phyloP scores from a whole-genome alignment of 176 grass and related monocot genomes.

The Oryza coarctata region DNA sequence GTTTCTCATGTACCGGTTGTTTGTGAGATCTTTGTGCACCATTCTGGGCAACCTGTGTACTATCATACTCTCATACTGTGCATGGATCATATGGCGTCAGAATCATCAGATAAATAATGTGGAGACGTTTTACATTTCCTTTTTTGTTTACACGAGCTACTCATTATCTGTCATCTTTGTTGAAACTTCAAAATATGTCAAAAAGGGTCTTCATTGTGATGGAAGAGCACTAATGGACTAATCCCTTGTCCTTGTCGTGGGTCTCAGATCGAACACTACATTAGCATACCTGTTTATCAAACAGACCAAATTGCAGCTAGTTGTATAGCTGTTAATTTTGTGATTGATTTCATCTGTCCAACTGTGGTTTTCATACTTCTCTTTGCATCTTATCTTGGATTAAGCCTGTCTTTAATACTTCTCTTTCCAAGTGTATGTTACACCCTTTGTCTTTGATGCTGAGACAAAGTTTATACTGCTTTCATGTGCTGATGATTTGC shows the following conservation, averaged over 20 bases:
- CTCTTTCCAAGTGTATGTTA: no score
- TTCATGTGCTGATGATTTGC: no score
- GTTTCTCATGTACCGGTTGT: conserved; percentile 3
- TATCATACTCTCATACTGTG: not conserved
- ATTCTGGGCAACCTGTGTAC: conserved; percentile 7
- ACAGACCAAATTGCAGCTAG: no score
- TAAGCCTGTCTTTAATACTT: no score
- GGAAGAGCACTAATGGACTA: not conserved
- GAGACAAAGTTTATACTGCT: no score
- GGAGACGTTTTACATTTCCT: not conserved
- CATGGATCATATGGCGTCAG: not conserved
- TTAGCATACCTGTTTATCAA: no score
- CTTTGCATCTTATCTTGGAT: no score
- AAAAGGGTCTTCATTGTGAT: not conserved
- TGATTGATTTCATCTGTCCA: no score
- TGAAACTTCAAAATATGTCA: not conserved
- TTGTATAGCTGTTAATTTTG: no score
- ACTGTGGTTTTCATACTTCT: no score
- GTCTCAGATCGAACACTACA: not conserved
- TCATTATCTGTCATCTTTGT: not conserved
- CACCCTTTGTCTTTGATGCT: no score
- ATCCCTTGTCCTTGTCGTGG: not conserved
- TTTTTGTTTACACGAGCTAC: not conserved
- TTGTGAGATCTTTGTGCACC: not conserved
- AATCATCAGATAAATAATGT: conserved; percentile 1